Evolutionary conservation across 495 filamentous ascomycete genomes (phyloP), one percentile per base, ranked within the genome.

Genomic region (Parmelia sp.): DNA sequence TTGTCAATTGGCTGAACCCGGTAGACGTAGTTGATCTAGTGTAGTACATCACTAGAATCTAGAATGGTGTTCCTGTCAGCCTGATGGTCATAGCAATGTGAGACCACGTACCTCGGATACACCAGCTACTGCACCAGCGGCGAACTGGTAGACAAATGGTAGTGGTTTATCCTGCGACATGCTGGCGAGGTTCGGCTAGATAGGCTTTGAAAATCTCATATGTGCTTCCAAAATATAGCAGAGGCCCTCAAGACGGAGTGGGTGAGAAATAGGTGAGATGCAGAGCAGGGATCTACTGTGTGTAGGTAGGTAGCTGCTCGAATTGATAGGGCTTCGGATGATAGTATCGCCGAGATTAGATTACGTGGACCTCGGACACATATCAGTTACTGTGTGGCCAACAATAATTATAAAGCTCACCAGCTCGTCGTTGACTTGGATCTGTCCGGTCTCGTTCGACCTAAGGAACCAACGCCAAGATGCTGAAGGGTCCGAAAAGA

Each of bases 41-140:
- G 45, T 71, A 80, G 69, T 83, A 94, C 90, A 95, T 95, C 51
- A 93, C 82, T 71, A 94, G 76, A 78, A 96, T 94, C 90, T 93
- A 74, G 33, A 69, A 60, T 63, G 10, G 11, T 66, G 69, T 66
- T 74, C 63, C 66, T 74, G 74, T 77, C 63, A 69, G 66, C 64
- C 69, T 70, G 51, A 42, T 69, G 45, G 35, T 39, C 73, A 53
- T 60, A 47, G 55, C 66, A 63, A 60, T 64, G 39, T 42, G 21
- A 58, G 25, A 45, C 62, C 35, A 74, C 88, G 80, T 78, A 90
- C 90, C 83, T 96, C 91, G 66, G 90, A 94, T 58, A 96, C 90
- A 80, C 91, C 91, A 70, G 91, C 91, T 69, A 96, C 86, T 66
- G 92, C 91, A 84, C 89, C 89, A 63, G 90, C 90, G 66, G 84